Percentiles rank a stretch among this genome's conserved stretches.
Evolutionary conservation across 2,329 filamentous ascomycete species (phyloP).

Genomic region (Ilyonectria sp.): DNA sequence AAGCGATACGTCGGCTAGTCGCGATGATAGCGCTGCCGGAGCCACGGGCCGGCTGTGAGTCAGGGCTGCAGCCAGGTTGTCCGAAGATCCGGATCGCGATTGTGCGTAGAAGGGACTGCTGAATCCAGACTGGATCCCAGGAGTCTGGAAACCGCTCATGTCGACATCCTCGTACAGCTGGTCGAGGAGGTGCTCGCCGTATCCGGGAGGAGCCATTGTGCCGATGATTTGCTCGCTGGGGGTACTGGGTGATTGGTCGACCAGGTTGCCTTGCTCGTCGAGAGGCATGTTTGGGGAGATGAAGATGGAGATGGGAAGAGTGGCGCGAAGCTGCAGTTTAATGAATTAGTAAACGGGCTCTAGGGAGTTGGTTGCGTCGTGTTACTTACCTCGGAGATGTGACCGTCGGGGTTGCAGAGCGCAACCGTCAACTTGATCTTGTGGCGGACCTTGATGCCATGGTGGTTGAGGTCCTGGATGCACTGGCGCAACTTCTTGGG

Average conservation of each 20-base stretch:
- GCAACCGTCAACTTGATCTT: slow-evolving; percentile 94
- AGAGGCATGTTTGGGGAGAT: slow-evolving; percentile 95
- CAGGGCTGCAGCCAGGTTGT: slow-evolving; percentile 78
- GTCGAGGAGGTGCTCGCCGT: slow-evolving; percentile 91
- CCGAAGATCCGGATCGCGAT: slow-evolving; percentile 82
- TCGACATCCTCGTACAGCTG: slow-evolving; percentile 92
- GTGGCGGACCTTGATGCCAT: slow-evolving; percentile 92
- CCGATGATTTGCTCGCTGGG: slow-evolving; percentile 66
- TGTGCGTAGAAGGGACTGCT: slow-evolving; percentile 84
- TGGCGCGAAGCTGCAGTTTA: slow-evolving; percentile 79
- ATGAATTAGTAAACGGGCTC: slow-evolving; percentile 25
- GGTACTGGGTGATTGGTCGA: slow-evolving; percentile 70
- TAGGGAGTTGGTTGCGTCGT: not conserved
- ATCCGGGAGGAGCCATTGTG: slow-evolving; percentile 88
- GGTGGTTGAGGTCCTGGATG: slow-evolving; percentile 89
- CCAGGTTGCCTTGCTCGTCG: slow-evolving; percentile 87
- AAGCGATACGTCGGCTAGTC: slow-evolving; percentile 78
- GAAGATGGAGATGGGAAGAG: slow-evolving; percentile 91
- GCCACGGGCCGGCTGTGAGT: slow-evolving; percentile 51
- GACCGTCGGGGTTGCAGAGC: slow-evolving; percentile 94
- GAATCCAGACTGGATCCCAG: slow-evolving; percentile 78
- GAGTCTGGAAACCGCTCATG: slow-evolving; percentile 84
- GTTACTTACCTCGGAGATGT: slow-evolving; percentile 83
- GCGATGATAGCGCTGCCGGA: slow-evolving; percentile 73
- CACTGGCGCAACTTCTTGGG: slow-evolving; percentile 88